A percentile compares a stretch with the other conserved stretches of the same genome.
Evolutionary conservation across 305 asterid species (phyloP).

Genomic region (Fraxinus sp.): DNA sequence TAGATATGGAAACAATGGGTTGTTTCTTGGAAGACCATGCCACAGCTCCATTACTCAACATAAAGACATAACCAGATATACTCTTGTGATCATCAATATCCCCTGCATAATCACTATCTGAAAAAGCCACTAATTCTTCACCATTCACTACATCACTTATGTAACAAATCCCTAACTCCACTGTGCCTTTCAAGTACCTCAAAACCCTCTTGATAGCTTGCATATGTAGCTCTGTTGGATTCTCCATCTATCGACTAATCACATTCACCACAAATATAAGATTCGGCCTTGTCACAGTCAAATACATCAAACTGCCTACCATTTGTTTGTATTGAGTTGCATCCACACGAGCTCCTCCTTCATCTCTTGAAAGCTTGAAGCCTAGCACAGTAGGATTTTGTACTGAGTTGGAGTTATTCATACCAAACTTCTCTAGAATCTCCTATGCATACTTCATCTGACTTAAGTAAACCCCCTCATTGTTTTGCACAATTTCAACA

Average conservation of each 20-base stretch:
- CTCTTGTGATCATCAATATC: not conserved
- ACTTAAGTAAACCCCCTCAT: not conserved
- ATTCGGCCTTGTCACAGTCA: not conserved
- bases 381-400: not conserved
- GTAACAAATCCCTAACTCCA: not conserved
- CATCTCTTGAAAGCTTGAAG: not conserved
- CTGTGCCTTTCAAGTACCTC: not conserved
- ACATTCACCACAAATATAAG: not conserved
- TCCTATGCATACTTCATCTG: not conserved
- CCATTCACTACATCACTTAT: not conserved
- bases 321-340: not conserved
- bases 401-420: not conserved
- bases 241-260: not conserved
- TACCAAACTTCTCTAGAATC: not conserved
- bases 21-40: not conserved
- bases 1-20: not conserved
- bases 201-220: not conserved
- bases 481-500: not conserved
- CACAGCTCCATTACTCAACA: not conserved
- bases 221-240: not conserved
- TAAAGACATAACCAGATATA: not conserved
- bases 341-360: not conserved
- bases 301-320: not conserved
- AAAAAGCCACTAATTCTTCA: not conserved
- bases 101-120: constrained; percentile 2